phyloP scores from a whole-genome alignment of 2,329 filamentous ascomycete genomes.

The Colletotrichum sp. region DNA sequence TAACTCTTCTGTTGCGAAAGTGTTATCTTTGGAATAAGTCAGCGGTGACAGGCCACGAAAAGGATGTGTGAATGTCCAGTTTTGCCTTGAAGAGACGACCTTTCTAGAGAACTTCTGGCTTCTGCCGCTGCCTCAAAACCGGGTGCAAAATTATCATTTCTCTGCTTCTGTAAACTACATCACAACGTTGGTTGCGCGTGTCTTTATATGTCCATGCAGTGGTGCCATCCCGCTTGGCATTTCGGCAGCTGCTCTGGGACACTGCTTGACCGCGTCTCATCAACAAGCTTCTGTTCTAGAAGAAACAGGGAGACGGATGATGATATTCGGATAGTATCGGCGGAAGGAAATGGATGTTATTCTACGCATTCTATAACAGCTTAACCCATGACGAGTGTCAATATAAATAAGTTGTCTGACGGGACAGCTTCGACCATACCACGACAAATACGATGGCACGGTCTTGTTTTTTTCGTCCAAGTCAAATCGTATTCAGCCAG shows the following conservation, averaged over 20 bases:
- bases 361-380: not conserved
- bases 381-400: not conserved
- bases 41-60: not conserved
- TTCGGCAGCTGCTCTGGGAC: not conserved
- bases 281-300: not conserved
- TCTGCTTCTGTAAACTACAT: not conserved
- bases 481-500: not conserved
- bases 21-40: fast-evolving
- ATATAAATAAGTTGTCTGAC: not conserved
- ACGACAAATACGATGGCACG: fast-evolving
- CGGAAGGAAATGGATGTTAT: not conserved
- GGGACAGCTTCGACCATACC: not conserved
- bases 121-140: not conserved
- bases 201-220: not conserved
- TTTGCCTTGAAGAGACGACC: not conserved
- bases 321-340: not conserved
- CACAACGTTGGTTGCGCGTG: not conserved
- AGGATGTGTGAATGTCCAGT: not conserved
- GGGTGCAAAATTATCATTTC: not conserved
- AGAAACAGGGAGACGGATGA: fast-evolving
- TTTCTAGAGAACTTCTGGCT: not conserved
- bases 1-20: not conserved
- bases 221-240: not conserved
- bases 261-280: fast-evolving
- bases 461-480: not conserved